These are phyloP conservation scores for Lentinus brumalis DNA, from an alignment of 768 basidiomycete genomes.

Conservation along the genomic window DNA sequence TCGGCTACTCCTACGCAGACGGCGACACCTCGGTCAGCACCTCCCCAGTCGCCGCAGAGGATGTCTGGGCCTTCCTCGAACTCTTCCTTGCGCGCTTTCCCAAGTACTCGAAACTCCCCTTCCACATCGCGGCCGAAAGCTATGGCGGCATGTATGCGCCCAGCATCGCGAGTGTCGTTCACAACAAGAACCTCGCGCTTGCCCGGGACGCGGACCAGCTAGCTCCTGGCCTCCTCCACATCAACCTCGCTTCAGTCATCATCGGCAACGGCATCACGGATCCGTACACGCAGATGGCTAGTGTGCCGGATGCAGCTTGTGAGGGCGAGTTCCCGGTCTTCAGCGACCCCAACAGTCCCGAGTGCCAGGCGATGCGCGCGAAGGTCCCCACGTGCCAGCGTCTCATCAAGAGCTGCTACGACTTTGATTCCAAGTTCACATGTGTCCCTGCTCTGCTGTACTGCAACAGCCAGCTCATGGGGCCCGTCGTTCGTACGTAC, in stretches of 20 bases:
- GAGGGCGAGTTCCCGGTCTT: constrained; percentile 83
- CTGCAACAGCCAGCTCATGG: constrained; percentile 75
- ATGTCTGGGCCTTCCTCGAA: constrained; percentile 85
- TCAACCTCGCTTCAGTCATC: constrained; percentile 83
- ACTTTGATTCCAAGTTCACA: constrained; percentile 42
- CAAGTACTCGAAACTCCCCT: constrained; percentile 66
- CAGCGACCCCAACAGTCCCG: constrained; percentile 51
- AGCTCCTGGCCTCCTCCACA: constrained; percentile 54
- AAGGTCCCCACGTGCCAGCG: constrained; percentile 56
- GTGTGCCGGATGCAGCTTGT: constrained; percentile 82
- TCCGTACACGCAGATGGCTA: constrained; percentile 77
- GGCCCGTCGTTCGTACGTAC: constrained; percentile 66
- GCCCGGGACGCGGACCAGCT: constrained; percentile 26
- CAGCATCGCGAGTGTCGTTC: constrained; percentile 81
- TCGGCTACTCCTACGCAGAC: constrained; percentile 86
- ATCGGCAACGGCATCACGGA: constrained; percentile 90
- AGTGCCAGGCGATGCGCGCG: constrained; percentile 45
- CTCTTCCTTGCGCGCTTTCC: constrained; percentile 80
- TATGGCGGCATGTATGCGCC: constrained; percentile 78
- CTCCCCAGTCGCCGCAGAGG: constrained; percentile 84
- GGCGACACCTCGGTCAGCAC: constrained; percentile 75
- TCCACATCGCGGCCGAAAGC: constrained; percentile 83
- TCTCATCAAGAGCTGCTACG: constrained; percentile 54
- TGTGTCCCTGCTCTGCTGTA: constrained; percentile 69
- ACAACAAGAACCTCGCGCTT: constrained; percentile 72